Base-by-base conservation (phyloP, 305 asterid species). In the Fraxinus sp. region DNA sequence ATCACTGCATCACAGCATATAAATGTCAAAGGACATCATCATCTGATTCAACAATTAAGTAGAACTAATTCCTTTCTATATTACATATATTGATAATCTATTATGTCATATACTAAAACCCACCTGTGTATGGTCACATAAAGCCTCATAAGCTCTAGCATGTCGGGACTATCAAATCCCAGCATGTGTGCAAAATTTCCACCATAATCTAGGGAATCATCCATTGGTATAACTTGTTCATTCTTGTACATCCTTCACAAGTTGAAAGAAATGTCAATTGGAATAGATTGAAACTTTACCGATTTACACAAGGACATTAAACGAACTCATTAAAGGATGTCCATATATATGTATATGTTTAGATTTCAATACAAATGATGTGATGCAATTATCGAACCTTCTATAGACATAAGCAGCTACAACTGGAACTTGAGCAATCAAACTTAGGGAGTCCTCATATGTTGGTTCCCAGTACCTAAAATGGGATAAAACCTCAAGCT, bases 101-200 rank as follows among this genome's bases (percentile, higher is more conserved):
- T 49, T 36, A 22, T 28, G 37, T 59, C 80, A 77, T 32, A 36
- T 10, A n/a, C 35, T n/a, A 55, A 37, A 39, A 83, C 90, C 66
- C 68, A 93, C 98, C 87, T 93, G 76, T 94, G 98, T 78, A 95
- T 95, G 82, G 98, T 94, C 80, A 95, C 90, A 88, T 94, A 95
- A 80, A 95, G 98, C 91, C 98, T 90, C 98, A 95, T 94, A 72
- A 95, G 98, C 90, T 95, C 98, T 82, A 89, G 94, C 98, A 92
- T 92, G 82, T 93, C 93, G 1, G 97, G 94, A 88, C 86, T 91
- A 86, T 89, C 91, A 86, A 91, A 95, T 41, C 99, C 98, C 62
- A 94, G 91, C 97, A 94, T 92, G 90, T 93, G 94, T 5, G 98
- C 90, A 7, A 94, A 94, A 83, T 94, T 94, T 49, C 85, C 98